Percentiles rank a stretch among this genome's conserved stretches.
phyloP scores from a whole-genome alignment of 2,329 filamentous ascomycete species.

The Microcyclospora pomicola region DNA sequence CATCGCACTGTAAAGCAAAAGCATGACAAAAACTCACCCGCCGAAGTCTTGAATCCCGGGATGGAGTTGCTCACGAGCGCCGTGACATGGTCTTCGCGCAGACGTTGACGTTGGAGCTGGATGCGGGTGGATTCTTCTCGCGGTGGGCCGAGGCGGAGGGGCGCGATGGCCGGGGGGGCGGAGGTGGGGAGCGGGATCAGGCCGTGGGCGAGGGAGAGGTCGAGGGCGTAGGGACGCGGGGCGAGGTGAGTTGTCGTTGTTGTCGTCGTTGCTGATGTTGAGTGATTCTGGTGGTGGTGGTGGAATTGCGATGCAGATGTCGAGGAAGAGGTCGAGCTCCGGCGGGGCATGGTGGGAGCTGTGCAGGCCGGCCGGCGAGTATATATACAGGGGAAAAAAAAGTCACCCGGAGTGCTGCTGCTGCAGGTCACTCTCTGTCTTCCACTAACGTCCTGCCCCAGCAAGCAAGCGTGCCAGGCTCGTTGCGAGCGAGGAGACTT shows the following conservation, averaged over 20 bases:
- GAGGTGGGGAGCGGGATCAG: not conserved
- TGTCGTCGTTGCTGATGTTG: too few species aligned
- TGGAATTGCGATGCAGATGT: not conserved
- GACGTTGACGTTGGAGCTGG: constrained; percentile 17
- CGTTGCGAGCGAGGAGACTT: too few species aligned
- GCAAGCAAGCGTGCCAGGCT: too few species aligned
- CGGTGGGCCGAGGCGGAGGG: constrained; percentile 7
- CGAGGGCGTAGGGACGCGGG: too few species aligned
- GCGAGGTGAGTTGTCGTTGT: too few species aligned
- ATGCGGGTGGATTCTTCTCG: constrained; percentile 16
- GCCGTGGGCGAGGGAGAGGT: not conserved
- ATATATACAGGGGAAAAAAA: too few species aligned
- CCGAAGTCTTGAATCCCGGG: constrained; percentile 23
- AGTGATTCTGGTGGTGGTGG: not conserved
- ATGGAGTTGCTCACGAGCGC: constrained; percentile 13
- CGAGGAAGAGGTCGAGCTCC: not conserved
- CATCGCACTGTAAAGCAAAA: too few species aligned
- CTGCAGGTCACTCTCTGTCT: too few species aligned
- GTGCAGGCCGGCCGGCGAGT: too few species aligned
- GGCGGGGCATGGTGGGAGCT: not conserved
- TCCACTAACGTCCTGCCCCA: too few species aligned
- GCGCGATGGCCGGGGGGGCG: not conserved
- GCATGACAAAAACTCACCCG: constrained; percentile 16
- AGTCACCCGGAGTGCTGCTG: too few species aligned
- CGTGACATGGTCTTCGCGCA: constrained; percentile 14